These are phyloP conservation scores for Coemansia sp. DNA, from an alignment of 192 early-diverging fungal genomes.

Conservation along the genomic window DNA sequence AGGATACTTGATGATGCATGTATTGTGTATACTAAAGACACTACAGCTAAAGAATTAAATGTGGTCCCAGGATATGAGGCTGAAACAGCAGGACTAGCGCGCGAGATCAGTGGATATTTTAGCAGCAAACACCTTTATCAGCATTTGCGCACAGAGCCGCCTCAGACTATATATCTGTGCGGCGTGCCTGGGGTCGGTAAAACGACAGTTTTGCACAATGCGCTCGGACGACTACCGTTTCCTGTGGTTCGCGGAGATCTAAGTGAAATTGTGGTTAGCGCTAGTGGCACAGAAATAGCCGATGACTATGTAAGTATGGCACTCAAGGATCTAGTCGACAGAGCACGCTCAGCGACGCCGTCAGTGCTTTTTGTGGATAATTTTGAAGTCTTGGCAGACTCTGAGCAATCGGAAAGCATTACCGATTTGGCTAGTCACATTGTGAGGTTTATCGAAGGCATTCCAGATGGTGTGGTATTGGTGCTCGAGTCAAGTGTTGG, in stretches of 20 bases:
- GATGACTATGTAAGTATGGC: constrained; percentile 35
- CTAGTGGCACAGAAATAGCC: constrained; percentile 31
- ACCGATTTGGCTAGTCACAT: constrained; percentile 15
- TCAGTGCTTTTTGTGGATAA: constrained; percentile 30
- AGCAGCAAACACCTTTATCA: constrained; percentile 9
- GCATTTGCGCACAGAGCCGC: constrained; percentile 20
- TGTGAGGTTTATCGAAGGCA: constrained; percentile 18
- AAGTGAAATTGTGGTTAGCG: constrained; percentile 25
- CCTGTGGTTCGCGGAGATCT: constrained; percentile 25
- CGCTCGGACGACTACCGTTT: constrained; percentile 14
- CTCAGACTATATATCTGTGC: constrained; percentile 19
- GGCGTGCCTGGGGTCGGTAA: constrained; percentile 43
- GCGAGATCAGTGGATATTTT: constrained; percentile 39
- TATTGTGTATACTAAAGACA: not conserved
- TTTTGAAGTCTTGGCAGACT: constrained; percentile 26
- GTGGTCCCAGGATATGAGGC: constrained; percentile 28
- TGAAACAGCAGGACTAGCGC: constrained; percentile 6
- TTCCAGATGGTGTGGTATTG: constrained; percentile 31
- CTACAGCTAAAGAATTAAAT: not conserved
- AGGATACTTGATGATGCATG: constrained; percentile 6
- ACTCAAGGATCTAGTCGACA: constrained; percentile 17
- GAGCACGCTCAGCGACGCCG: constrained; percentile 23
- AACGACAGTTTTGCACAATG: constrained; percentile 20
- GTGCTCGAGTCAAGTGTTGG: constrained; percentile 36
- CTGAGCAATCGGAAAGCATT: constrained; percentile 20